Conservation (phyloP, 1,284 basidiomycete species). For the Meira miltonrushii region DNA sequence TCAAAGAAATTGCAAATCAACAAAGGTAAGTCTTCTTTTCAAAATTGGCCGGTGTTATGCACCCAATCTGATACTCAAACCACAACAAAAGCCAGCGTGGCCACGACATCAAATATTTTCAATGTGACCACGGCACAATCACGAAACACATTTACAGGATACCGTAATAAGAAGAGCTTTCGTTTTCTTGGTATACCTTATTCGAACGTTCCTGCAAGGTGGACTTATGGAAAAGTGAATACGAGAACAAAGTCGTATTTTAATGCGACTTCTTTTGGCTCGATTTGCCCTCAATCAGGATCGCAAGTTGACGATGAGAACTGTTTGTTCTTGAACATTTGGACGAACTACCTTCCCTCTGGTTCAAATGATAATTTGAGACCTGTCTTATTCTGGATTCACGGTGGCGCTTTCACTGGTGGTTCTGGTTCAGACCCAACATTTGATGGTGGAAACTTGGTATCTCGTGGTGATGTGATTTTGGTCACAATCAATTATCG, state of each 20-base stretch:
- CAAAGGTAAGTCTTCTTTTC: too few species aligned
- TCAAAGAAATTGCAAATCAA: too few species aligned
- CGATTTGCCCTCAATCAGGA: constrained; percentile 9
- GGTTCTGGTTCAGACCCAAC: constrained; percentile 54
- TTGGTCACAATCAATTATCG: constrained; percentile 43
- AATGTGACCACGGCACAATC: constrained; percentile 1
- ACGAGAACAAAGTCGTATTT: neutral
- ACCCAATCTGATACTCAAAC: constrained; percentile 5
- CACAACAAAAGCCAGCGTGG: neutral
- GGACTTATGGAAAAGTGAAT: constrained; percentile 4
- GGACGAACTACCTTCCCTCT: constrained; percentile 55
- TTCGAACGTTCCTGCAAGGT: constrained; percentile 8
- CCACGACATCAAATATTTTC: neutral
- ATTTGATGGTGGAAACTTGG: constrained; percentile 56
- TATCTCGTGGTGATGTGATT: constrained; percentile 57
- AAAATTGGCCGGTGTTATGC: constrained; percentile 7
- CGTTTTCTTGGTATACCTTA: constrained; percentile 13
- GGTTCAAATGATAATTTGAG: constrained; percentile 50
- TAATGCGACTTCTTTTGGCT: neutral
- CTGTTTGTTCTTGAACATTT: constrained; percentile 63
- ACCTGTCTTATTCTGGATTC: constrained; percentile 60
- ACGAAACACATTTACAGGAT: neutral
- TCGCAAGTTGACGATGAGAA: constrained; percentile 29
- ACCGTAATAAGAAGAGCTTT: constrained; percentile 10
- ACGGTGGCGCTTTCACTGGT: constrained; percentile 53